Evolutionary conservation across 176 grass and related monocot genomes (phyloP).

Genomic region (Musa beccarii): DNA sequence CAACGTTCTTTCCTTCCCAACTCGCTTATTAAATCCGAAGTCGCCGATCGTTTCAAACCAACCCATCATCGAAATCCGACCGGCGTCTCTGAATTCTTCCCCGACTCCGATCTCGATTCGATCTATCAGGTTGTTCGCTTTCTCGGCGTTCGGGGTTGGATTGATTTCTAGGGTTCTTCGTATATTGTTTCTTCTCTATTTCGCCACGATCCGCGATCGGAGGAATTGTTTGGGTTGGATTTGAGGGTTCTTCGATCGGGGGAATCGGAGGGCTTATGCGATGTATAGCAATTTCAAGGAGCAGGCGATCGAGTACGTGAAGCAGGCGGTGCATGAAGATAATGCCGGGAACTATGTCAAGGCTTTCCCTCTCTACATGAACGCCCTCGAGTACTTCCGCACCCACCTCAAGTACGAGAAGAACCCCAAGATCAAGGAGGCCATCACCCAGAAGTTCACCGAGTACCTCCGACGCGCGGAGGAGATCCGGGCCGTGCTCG

Average conservation of each 20-base stretch:
- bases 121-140: no score
- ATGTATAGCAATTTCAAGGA: conserved; percentile 99
- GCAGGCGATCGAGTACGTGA: conserved; percentile 98
- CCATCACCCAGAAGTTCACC: conserved; percentile 91
- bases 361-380: conserved; percentile 92
- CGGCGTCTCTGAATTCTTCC: no score
- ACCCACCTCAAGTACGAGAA: conserved; percentile 99
- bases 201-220: no score
- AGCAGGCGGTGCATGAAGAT: conserved; percentile 90
- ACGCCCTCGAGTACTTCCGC: conserved; percentile 93
- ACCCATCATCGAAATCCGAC: no score
- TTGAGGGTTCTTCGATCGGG: not conserved
- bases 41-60: no score
- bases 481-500: conserved; percentile 90
- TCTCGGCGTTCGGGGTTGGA: no score
- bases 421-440: conserved; percentile 94
- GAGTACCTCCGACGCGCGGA: conserved; percentile 93
- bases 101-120: no score
- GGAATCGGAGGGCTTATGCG: not conserved
- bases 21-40: no score
- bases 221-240: no score
- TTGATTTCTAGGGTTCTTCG: no score
- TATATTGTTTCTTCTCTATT: no score
- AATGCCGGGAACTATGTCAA: conserved; percentile 96
- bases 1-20: no score